A percentile compares a stretch with the other conserved stretches of the same genome.
These are phyloP conservation scores for Pterula multifida DNA, from an alignment of 1,284 basidiomycete genomes.

Conservation along the genomic window DNA sequence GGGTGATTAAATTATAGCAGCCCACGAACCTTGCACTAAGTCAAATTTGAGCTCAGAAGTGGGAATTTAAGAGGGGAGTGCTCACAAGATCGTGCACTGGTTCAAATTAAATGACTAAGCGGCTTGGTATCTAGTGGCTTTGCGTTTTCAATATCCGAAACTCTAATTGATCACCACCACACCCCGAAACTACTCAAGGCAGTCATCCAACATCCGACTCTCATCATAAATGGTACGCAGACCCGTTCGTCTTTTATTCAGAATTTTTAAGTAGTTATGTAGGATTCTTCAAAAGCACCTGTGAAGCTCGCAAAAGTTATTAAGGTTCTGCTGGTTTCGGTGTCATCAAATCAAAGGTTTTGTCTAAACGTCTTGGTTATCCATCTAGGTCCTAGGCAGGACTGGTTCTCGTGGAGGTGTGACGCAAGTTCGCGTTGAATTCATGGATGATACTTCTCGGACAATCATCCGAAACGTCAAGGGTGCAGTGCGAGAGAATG, in stretches of 20 bases:
- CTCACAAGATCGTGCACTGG: no score
- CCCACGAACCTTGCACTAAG: no score
- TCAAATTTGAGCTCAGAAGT: no score
- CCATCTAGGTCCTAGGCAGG: constrained; percentile 81
- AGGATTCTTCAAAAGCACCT: constrained; percentile 81
- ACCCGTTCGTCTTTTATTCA: not conserved
- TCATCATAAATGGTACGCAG: not conserved
- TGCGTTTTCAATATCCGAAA: not conserved
- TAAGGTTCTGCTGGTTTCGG: constrained; percentile 48
- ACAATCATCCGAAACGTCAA: constrained; percentile 99
- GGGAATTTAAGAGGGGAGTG: no score
- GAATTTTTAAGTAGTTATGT: not conserved
- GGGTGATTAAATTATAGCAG: no score
- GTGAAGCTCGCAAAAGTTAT: constrained; percentile 95
- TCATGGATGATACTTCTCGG: constrained; percentile 95
- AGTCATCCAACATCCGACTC: not conserved
- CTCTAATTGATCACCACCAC: not conserved
- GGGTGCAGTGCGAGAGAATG: constrained; percentile 92
- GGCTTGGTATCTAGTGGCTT: not conserved
- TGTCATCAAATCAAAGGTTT: constrained; percentile 1
- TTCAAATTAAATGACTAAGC: constrained; percentile 1
- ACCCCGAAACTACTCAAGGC: not conserved
- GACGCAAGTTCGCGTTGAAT: constrained; percentile 98
- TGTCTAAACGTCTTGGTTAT: not conserved
- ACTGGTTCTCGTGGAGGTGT: constrained; percentile 99